These are phyloP conservation scores for Geotrichum klebahnii DNA, from an alignment of 1,139 yeast genomes.

Conservation along the genomic window DNA sequence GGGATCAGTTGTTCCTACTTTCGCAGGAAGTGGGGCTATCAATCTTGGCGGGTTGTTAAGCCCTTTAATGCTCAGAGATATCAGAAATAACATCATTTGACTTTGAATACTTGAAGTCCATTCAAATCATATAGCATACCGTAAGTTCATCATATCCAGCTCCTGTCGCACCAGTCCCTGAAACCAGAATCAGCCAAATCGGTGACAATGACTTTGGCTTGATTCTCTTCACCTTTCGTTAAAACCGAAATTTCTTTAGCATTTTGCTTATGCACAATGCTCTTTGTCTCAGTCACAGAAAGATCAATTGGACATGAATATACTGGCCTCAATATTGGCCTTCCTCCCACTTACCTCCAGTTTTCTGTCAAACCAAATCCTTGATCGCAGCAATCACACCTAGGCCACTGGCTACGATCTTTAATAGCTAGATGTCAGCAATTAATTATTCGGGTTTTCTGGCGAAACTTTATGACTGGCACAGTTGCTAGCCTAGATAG, in stretches of 20 bases:
- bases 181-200: conserved; percentile 83
- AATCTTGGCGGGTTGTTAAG: conserved; percentile 93
- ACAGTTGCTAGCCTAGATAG: conserved; percentile 78
- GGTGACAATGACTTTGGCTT: conserved; percentile 79
- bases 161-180: conserved; percentile 85
- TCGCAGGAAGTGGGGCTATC: conserved; percentile 95
- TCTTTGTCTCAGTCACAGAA: conserved; percentile 93
- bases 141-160: conserved; percentile 90
- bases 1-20: conserved; percentile 80
- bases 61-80: conserved; percentile 95
- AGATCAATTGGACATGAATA: conserved; percentile 91
- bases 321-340: conserved; percentile 76
- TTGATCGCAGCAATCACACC: conserved; percentile 72
- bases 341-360: conserved; percentile 87
- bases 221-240: conserved; percentile 93
- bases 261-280: conserved; percentile 90
- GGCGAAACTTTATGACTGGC: conserved; percentile 82
- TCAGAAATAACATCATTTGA: conserved; percentile 89
- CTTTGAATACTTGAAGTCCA: conserved; percentile 77
- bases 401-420: conserved; percentile 89
- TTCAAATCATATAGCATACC: conserved; percentile 83
- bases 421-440: conserved; percentile 92
- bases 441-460: conserved; percentile 58
- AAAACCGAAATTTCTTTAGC: conserved; percentile 96
- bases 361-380: conserved; percentile 98